Base-by-base conservation (phyloP, 2,329 filamentous ascomycete species). In the Cladosporium sp. region DNA sequence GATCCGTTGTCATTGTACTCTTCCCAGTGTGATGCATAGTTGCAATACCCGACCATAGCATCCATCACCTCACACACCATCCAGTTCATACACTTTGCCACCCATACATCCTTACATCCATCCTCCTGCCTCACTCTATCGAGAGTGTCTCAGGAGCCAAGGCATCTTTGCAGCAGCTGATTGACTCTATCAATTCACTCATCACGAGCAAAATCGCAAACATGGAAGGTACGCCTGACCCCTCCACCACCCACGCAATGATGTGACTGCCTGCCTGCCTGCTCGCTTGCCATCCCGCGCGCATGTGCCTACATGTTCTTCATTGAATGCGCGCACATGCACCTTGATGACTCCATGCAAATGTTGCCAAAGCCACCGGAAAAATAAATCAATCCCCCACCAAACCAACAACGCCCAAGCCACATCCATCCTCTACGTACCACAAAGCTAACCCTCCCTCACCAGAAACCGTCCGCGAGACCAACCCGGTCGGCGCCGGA, bases 141-240 rank as follows among this genome's bases (percentile, higher is more conserved):
- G n/a, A n/a, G n/a, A n/a, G 22, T 35, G 32, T 35, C 32, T 35
- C 32, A 35, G 32, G 32, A 8, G 15, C 3, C 32, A 35, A 35
- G 32, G 32, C 32, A 35, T 15, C 32, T n/a, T n/a, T 35, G 32
- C 32, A 35, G 32, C 30, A 11, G 12, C n/a, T n/a, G 4, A 32
- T n/a, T 16, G 12, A 35, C 30, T n/a, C 22, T 27, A 27, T 27
- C 22, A 27, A 27, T 27, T 27, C 22, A 16, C 32, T 15, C 32
- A 16, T 40, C 45, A 40, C 36, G 16, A 40, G 45, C 20, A 19
- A 40, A 40, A 35, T 7, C 13, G 36, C 45, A 48, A 48, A 48
- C 27, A 48, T 48, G 45, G 45, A 48, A 48, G 45, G 45, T 48
- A 40, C 45, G 45, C 16, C 25, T 35, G 45, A 48, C 45, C 12